Evolutionary conservation across 768 basidiomycete genomes (phyloP).

Genomic region (Pleurotus platypus): DNA sequence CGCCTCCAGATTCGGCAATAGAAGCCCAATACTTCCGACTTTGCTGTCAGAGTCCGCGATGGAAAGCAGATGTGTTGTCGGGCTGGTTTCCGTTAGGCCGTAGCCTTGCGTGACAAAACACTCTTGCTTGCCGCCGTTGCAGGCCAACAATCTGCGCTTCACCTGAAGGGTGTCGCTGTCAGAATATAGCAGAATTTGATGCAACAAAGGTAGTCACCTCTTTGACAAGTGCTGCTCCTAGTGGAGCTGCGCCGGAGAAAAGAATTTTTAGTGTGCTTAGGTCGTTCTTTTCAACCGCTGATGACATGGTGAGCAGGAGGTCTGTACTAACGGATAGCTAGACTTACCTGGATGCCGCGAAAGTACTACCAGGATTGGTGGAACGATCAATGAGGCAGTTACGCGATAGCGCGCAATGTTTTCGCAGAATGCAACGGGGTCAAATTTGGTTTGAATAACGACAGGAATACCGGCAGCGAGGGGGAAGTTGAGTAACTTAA

Average conservation of each 20-base stretch:
- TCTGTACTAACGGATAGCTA: background rate
- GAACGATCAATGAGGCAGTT: constrained; percentile 61
- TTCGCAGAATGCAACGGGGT: constrained; percentile 63
- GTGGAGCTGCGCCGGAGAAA: constrained; percentile 78
- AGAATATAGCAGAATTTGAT: background rate
- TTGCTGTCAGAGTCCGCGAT: constrained; percentile 38
- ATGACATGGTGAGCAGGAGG: background rate
- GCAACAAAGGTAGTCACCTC: constrained; percentile 30
- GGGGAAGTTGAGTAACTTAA: constrained; percentile 62
- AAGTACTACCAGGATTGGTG: constrained; percentile 80
- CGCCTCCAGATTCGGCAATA: constrained; percentile 75
- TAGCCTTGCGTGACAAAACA: constrained; percentile 51
- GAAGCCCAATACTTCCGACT: constrained; percentile 62
- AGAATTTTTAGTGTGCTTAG: constrained; percentile 54
- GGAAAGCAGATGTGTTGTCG: constrained; percentile 59
- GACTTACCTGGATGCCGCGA: constrained; percentile 61
- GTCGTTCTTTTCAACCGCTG: constrained; percentile 66
- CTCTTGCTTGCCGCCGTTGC: constrained; percentile 34
- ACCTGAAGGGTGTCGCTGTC: constrained; percentile 22
- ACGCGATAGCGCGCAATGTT: constrained; percentile 64
- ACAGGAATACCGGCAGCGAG: constrained; percentile 46
- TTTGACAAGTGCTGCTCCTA: constrained; percentile 59
- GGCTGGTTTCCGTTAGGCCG: constrained; percentile 82
- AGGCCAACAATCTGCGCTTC: constrained; percentile 28
- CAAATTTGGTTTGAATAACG: constrained; percentile 65